These are phyloP conservation scores for Catharanthus roseus DNA, from an alignment of 257 asterid species.

Conservation along the genomic window DNA sequence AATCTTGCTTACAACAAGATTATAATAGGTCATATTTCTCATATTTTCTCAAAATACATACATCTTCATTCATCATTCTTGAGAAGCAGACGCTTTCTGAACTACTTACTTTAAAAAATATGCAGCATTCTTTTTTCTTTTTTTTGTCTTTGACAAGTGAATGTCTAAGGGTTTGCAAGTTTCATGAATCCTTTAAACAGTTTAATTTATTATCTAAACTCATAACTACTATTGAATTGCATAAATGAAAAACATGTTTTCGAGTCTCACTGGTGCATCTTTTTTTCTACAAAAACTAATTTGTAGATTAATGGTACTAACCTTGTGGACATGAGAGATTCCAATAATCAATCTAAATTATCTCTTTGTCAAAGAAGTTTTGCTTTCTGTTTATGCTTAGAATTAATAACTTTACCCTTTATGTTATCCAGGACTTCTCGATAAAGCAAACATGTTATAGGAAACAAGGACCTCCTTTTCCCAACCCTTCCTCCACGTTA, in stretches of 20 bases:
- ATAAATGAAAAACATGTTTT: background rate
- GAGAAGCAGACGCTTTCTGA: background rate
- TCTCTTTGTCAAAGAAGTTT: background rate
- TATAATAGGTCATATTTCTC: too few species aligned
- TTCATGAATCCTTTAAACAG: background rate
- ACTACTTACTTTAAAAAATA: background rate
- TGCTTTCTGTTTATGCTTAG: background rate
- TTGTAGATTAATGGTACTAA: background rate
- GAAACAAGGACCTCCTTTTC: too few species aligned
- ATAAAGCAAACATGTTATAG: too few species aligned
- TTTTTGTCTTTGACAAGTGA: background rate
- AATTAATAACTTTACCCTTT: background rate
- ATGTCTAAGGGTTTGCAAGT: background rate
- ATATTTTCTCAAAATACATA: background rate
- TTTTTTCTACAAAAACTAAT: background rate
- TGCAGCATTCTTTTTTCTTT: too few species aligned
- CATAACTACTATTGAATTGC: background rate
- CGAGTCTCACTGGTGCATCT: background rate
- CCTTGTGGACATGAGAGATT: background rate
- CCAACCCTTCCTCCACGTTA: too few species aligned
- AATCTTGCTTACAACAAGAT: too few species aligned
- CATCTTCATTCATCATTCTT: background rate
- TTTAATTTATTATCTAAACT: background rate
- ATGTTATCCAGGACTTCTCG: slow-evolving; percentile 56
- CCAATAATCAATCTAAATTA: background rate